Evolutionary conservation across 176 grass and related monocot genomes (phyloP), one percentile per base, ranked within the genome.

Genomic region (Carex myosuroides): DNA sequence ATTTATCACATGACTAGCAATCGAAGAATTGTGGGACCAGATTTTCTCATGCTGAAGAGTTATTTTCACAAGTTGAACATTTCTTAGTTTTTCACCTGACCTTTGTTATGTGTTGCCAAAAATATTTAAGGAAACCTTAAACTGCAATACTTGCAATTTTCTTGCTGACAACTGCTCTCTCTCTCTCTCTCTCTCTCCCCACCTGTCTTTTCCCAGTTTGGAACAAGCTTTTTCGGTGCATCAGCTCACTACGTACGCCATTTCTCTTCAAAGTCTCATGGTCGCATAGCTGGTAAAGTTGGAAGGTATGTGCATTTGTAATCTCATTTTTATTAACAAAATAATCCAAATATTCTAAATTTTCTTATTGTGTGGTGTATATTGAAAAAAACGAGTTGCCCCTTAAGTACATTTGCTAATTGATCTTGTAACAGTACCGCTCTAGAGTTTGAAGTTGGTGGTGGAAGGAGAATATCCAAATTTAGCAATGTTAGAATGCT

Each of bases 371-470:
- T 24, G 54, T 82, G n/a, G 54, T 67, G 17, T 67, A 67, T 67
- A 39, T 65, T 52, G 48, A 68, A 39, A 81, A 35, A n/a, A 81
- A 46, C 6, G 33, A 61, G 79, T 42, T 42, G 5, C 17, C 7
- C 26, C 13, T 52, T 68, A 29, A 82, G 60, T 67, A 17, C n/a
- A 52, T 82, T 64, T 20, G 12, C 41, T 82, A 64, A 82, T 82
- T 68, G 37, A 82, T 82, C 32, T 67, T 85, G n/a, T 91, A 85
- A 84, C 83, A 99, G 91, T 74, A 90, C 85, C 18, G 83, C 93
- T 65, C 86, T 93, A 92, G 89, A 99, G 79, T 88, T 99, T 86
- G 96, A 99, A 92, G 90, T 99, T 90, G 96, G 93, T 41, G 96
- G 89, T 64, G 96, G 96, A 21, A 99, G 96, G 81, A 82, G 64